These are phyloP conservation scores for Fusarium xyrophilum DNA, from an alignment of 2,329 filamentous ascomycete species.

Conservation along the genomic window DNA sequence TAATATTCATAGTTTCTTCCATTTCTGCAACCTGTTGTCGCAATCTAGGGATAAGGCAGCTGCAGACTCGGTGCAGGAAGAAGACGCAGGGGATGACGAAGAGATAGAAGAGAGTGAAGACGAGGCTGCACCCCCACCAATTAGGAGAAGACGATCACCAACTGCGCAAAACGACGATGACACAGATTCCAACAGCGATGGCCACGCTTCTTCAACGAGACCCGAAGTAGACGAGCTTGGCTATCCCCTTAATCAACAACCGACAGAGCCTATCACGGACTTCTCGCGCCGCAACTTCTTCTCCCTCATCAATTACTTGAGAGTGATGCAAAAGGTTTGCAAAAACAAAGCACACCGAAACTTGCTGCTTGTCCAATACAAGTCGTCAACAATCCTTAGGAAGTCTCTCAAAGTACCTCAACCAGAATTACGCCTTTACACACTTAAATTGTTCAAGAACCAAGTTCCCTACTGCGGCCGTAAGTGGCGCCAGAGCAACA, in stretches of 20 bases:
- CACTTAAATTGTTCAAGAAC: slow-evolving; percentile 97
- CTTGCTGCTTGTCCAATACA: slow-evolving; percentile 92
- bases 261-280: slow-evolving; percentile 79
- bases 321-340: slow-evolving; percentile 96
- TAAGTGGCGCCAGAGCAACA: slow-evolving; percentile 97
- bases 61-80: slow-evolving; percentile 48
- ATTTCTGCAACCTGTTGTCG: slow-evolving; percentile 80
- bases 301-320: slow-evolving; percentile 91
- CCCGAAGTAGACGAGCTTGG: slow-evolving; percentile 86
- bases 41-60: slow-evolving; percentile 50
- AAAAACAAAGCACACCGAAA: slow-evolving; percentile 95
- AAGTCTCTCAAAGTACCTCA: slow-evolving; percentile 93
- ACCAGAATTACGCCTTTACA: slow-evolving; percentile 85
- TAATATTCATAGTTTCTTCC: slow-evolving; percentile 73
- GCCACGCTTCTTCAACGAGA: slow-evolving; percentile 46
- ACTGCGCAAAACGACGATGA: slow-evolving; percentile 46
- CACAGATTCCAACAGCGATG: slow-evolving; percentile 43
- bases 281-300: slow-evolving; percentile 97
- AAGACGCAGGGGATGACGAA: slow-evolving; percentile 46
- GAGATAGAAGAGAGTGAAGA: slow-evolving; percentile 66
- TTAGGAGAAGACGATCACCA: slow-evolving; percentile 64
- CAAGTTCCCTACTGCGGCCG: slow-evolving; percentile 97
- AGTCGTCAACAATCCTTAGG: slow-evolving; percentile 88
- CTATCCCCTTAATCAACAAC: slow-evolving; percentile 74
- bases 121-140: slow-evolving; percentile 85